Conservation (phyloP, 2,329 filamentous ascomycete species). For the Talaromyces sp. region DNA sequence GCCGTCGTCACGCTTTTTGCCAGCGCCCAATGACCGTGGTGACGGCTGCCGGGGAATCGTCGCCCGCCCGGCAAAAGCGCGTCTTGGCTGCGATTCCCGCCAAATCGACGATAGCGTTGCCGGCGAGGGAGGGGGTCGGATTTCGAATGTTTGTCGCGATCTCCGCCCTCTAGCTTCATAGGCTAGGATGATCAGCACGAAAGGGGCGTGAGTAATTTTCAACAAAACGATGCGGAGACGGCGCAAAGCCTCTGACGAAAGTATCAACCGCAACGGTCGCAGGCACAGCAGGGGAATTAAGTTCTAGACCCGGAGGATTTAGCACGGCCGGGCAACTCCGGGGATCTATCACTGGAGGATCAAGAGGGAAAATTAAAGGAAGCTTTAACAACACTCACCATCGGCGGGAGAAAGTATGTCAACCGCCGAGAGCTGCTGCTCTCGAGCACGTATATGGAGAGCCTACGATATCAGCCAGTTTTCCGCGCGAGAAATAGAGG, state of each 20-base stretch:
- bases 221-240: constrained; percentile 54
- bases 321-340: neutral
- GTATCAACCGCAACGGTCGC: constrained; percentile 52
- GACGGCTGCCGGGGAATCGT: constrained; percentile 21
- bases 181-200: constrained; percentile 53
- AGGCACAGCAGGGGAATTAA: constrained; percentile 53
- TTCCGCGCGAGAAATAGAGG: constrained; percentile 2
- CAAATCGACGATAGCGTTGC: constrained; percentile 16
- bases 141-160: constrained; percentile 19
- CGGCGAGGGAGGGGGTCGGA: constrained; percentile 11
- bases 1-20: constrained; percentile 16
- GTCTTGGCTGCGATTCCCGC: constrained; percentile 11
- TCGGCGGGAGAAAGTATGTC: constrained; percentile 44
- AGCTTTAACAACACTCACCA: constrained; percentile 25
- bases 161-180: constrained; percentile 42
- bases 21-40: constrained; percentile 17
- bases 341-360: neutral
- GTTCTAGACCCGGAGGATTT: constrained; percentile 40
- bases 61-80: constrained; percentile 17
- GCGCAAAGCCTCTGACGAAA: constrained; percentile 52
- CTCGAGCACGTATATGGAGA: constrained; percentile 41
- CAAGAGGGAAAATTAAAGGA: neutral
- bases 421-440: constrained; percentile 42
- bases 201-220: constrained; percentile 55
- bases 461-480: constrained; percentile 17